Evolutionary conservation across 2,329 filamentous ascomycete genomes (phyloP), one percentile per base, ranked within the genome.

Genomic region (Fusarium siculi): DNA sequence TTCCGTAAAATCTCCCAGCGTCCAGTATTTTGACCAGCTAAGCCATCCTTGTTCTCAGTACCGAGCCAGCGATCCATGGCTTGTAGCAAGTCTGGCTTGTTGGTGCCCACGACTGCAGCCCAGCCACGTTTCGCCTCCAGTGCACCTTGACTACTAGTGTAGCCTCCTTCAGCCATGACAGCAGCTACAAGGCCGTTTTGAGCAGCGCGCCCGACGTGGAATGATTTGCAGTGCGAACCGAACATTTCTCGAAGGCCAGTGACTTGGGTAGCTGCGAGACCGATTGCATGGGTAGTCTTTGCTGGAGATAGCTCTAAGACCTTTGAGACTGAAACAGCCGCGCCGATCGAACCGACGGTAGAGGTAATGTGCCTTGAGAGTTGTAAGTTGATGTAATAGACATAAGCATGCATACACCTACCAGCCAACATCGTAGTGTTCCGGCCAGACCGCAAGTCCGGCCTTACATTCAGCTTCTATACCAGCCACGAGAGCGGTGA

Each of bases 341-440:
- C 56, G 7, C 56, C 56, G 7, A 64, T 62, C 0, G 62, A 64
- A 1, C 62, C 56, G 4, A 62, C 44, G 0, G 56, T 40, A 0
- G 56, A 64, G 11, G 56, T 64, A 5, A 64, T 62, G 5, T 64
- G 62, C 56, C 46, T 62, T 19, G 32, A 52, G 4, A 0, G 0
- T 0, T 9, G 0, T 64, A 2, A 44, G 61, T 5, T 25, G 25
- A 6, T 25, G 5, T 6, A 25, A 6, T 25, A 5, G 25, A 25
- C 25, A 6, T 25, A 25, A 6, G 25, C 2, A 25, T 25, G 25
- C 25, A 25, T 25, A 6, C 2, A 25, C 25, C 7, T 64, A 62
- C 62, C 62, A 64, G 10, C 62, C 62, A 2, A 64, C 25, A 18
- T 64, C 44, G 0, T 62, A 62, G 46, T 64, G 62, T 23, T 62